Evolutionary conservation across 1,284 basidiomycete genomes (phyloP).

Genomic region (Ganoderma boninense): DNA sequence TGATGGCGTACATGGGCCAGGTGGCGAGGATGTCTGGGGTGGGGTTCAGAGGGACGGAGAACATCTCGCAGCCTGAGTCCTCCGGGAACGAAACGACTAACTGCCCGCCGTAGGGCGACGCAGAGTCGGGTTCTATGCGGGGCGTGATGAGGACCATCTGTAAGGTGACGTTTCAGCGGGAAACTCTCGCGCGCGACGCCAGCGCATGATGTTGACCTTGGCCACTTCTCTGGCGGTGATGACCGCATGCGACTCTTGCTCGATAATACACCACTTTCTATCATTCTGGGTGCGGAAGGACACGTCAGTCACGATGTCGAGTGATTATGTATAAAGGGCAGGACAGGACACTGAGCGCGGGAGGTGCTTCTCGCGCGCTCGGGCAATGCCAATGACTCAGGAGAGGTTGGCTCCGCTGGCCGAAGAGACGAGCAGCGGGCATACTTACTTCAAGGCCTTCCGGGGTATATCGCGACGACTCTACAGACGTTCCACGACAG

Average conservation of each 20-base stretch:
- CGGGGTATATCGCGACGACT: slow-evolving; percentile 59
- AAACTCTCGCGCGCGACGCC: neutral
- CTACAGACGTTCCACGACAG: slow-evolving; percentile 69
- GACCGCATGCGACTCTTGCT: slow-evolving; percentile 57
- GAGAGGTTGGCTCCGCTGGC: no score
- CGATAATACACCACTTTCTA: slow-evolving; percentile 73
- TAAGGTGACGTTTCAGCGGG: neutral
- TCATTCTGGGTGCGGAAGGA: slow-evolving; percentile 58
- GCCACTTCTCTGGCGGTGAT: slow-evolving; percentile 71
- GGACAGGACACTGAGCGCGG: neutral
- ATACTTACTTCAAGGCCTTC: slow-evolving; percentile 76
- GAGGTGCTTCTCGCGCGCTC: neutral
- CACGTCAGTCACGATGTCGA: neutral
- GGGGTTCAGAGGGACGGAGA: slow-evolving; percentile 67
- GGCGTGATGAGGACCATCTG: slow-evolving; percentile 77
- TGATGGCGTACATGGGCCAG: slow-evolving; percentile 63
- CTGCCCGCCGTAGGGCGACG: slow-evolving; percentile 53
- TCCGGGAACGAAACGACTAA: slow-evolving; percentile 67
- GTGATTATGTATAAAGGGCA: no score
- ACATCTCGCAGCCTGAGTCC: slow-evolving; percentile 59
- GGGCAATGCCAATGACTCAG: no score
- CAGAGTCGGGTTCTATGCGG: slow-evolving; percentile 54
- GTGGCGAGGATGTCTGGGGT: slow-evolving; percentile 51
- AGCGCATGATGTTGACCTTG: slow-evolving; percentile 51
- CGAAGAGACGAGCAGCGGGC: no score